phyloP scores from a whole-genome alignment of 345 rosid species.

The Carallia pectinifolia region DNA sequence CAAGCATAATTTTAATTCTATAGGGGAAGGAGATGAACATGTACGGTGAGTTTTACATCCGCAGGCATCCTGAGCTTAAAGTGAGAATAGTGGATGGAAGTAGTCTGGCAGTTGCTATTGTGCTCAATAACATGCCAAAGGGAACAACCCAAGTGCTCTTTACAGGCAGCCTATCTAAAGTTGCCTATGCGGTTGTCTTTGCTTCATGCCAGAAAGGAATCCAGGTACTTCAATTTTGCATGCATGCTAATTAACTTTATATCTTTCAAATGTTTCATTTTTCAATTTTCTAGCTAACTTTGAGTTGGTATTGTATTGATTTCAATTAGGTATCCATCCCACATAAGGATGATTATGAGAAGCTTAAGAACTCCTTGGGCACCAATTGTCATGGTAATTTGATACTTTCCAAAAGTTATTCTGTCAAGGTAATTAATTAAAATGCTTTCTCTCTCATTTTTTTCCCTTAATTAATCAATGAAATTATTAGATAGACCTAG shows the following conservation, averaged over 20 bases:
- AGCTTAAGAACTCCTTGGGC: slow-evolving; percentile 34
- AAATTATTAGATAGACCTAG: no score
- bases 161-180: slow-evolving; percentile 49
- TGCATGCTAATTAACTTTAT: background rate
- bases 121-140: slow-evolving; percentile 52
- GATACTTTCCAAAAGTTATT: slow-evolving; percentile 29
- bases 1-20: background rate
- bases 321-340: slow-evolving; percentile 38
- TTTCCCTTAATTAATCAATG: background rate
- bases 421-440: slow-evolving; percentile 37
- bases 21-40: slow-evolving; percentile 57
- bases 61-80: slow-evolving; percentile 43
- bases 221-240: slow-evolving; percentile 34
- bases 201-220: slow-evolving; percentile 46
- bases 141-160: slow-evolving; percentile 48
- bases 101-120: slow-evolving; percentile 52
- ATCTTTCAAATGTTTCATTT: background rate
- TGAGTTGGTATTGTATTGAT: no score
- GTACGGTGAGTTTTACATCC: slow-evolving; percentile 46
- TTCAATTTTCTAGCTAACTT: background rate
- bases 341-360: slow-evolving; percentile 39
- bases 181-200: slow-evolving; percentile 46
- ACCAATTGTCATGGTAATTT: slow-evolving; percentile 21
- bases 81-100: slow-evolving; percentile 68
- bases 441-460: background rate